Percentiles rank a stretch among this genome's conserved stretches.
phyloP scores from a whole-genome alignment of 257 asterid genomes.

The Solanum boliviense region DNA sequence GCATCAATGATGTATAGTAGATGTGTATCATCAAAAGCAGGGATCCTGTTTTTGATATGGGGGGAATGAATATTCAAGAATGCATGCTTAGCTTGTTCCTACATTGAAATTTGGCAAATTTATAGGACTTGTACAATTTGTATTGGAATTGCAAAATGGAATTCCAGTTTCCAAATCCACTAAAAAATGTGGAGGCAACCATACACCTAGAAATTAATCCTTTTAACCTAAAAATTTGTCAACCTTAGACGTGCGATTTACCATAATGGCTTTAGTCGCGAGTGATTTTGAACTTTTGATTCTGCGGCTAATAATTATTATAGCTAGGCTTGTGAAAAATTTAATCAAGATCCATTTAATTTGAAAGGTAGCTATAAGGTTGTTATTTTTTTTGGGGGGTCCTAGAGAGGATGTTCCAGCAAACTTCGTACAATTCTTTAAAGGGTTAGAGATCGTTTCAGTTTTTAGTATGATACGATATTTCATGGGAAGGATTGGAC shows the following conservation, averaged over 20 bases:
- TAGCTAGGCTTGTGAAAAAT: not conserved
- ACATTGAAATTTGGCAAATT: not conserved
- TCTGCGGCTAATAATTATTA: not conserved
- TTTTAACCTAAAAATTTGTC: not conserved
- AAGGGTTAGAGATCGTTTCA: slow-evolving; percentile 6
- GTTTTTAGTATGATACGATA: slow-evolving; percentile 10
- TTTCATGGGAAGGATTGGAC: slow-evolving; percentile 29
- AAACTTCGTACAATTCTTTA: slow-evolving; percentile 8
- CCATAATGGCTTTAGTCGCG: not conserved
- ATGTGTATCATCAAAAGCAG: not conserved
- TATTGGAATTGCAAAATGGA: slow-evolving; percentile 1
- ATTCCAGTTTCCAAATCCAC: not conserved
- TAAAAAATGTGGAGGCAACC: not conserved
- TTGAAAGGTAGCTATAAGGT: not conserved
- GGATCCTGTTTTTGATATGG: not conserved
- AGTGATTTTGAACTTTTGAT: not conserved
- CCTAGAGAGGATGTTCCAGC: slow-evolving; percentile 8
- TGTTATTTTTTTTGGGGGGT: not conserved
- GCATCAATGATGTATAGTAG: slow-evolving; percentile 8
- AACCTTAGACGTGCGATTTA: not conserved
- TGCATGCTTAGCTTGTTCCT: not conserved
- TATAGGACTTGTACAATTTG: not conserved
- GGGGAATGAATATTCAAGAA: not conserved
- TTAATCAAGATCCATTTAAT: not conserved
- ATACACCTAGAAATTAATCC: not conserved